Evolutionary conservation across 2,329 filamentous ascomycete species (phyloP).

Genomic region (Plectosphaerella plurivora): DNA sequence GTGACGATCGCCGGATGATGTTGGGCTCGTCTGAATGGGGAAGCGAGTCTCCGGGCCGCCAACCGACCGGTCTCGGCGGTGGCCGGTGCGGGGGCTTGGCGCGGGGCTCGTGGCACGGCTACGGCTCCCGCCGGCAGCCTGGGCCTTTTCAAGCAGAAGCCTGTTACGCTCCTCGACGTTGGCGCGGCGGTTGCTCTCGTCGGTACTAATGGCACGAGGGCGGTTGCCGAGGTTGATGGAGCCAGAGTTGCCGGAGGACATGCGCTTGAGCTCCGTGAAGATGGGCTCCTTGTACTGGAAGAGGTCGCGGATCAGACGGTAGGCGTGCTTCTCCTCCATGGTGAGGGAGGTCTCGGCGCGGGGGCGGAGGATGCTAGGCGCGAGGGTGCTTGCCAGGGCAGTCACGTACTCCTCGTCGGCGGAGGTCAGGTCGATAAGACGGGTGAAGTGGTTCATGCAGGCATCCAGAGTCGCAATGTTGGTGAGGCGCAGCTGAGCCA

Average conservation of each 20-base stretch:
- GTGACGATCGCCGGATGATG: conserved; percentile 46
- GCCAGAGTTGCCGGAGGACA: conserved; percentile 64
- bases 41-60: conserved; percentile 74
- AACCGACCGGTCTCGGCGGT: conserved; percentile 77
- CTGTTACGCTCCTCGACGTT: conserved; percentile 92
- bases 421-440: conserved; percentile 92
- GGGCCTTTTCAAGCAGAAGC: conserved; percentile 67
- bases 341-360: conserved; percentile 84
- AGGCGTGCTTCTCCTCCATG: conserved; percentile 91
- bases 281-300: conserved; percentile 93
- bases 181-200: conserved; percentile 90
- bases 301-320: conserved; percentile 84
- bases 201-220: conserved; percentile 84
- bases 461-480: conserved; percentile 99
- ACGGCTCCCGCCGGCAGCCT: conserved; percentile 39
- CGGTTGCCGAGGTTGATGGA: conserved; percentile 53
- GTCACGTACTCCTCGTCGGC: conserved; percentile 84
- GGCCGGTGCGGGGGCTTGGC: conserved; percentile 48
- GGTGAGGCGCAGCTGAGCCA: conserved; percentile 88
- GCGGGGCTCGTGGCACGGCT: conserved; percentile 73
- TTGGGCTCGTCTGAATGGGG: conserved; percentile 70
- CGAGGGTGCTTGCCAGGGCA: conserved; percentile 68
- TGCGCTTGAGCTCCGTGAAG: conserved; percentile 92
- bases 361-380: conserved; percentile 84
- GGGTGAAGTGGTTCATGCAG: conserved; percentile 96